Percentiles rank a stretch among this genome's conserved stretches.
Conservation (phyloP, 371 early-diverging fungal genomes). For the Rhizopus sp. region DNA sequence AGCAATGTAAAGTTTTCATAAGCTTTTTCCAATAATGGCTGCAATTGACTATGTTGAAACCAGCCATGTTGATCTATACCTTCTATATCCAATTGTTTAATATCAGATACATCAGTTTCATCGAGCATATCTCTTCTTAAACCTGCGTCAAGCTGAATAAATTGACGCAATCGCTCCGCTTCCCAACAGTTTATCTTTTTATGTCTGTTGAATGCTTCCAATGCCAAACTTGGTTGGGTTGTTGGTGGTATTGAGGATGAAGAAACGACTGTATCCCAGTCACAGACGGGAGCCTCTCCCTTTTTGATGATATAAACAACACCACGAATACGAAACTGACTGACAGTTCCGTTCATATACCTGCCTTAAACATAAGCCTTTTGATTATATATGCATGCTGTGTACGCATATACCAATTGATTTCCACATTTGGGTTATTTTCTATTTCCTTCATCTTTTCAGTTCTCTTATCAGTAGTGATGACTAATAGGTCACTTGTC, state of each 20-base stretch:
- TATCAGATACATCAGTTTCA: background rate
- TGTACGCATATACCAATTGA: slow-evolving; percentile 35
- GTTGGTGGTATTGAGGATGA: background rate
- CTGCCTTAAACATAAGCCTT: slow-evolving; percentile 11
- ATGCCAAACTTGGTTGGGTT: slow-evolving; percentile 10
- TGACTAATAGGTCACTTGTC: slow-evolving; percentile 40
- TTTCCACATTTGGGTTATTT: slow-evolving; percentile 33
- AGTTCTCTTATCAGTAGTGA: slow-evolving; percentile 42
- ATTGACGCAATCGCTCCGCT: slow-evolving; percentile 39
- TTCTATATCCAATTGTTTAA: slow-evolving; percentile 12
- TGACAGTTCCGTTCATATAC: slow-evolving; percentile 40
- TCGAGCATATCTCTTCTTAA: slow-evolving; percentile 15
- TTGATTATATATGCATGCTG: background rate
- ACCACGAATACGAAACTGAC: slow-evolving; percentile 40
- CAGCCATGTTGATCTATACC: slow-evolving; percentile 23
- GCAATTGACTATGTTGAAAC: slow-evolving; percentile 26
- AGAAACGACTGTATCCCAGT: background rate
- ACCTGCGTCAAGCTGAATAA: slow-evolving; percentile 13
- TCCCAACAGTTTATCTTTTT: slow-evolving; percentile 28
- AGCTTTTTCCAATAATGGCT: slow-evolving; percentile 31
- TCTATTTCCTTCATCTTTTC: slow-evolving; percentile 39
- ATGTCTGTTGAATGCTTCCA: slow-evolving; percentile 26
- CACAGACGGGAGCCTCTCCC: background rate
- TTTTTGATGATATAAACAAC: slow-evolving; percentile 14
- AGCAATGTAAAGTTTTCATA: slow-evolving; percentile 42